Base-by-base conservation (phyloP, 208 protist genomes). In the Leishmania tarentolae region DNA sequence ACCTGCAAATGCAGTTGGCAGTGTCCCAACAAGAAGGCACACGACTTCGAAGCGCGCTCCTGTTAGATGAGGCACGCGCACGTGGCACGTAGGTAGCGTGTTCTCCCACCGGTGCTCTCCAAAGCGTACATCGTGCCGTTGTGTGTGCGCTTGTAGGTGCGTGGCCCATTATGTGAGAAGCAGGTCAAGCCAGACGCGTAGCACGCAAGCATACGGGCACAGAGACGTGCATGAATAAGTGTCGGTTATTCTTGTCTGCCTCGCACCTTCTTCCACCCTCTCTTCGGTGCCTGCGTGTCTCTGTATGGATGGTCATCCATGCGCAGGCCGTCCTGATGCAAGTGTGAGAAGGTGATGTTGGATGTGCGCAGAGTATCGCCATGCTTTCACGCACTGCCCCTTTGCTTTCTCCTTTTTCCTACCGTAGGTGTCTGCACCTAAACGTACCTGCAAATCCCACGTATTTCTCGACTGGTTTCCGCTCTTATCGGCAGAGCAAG, bases 1-100 rank as follows among this genome's bases (percentile, higher is more conserved):
- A 83, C 47, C 76, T 92, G 52, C 86, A 84, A 75, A 79, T 89
- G 78, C 85, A 87, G 81, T 28, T 92, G 76, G 73, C 78, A 0
- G 57, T 75, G 47, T 65, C 86, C 31, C 84, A 87, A 35, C 73
- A 81, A 35, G 87, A 90, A 24, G 50, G 69, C 0, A 50, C 71
- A 1, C 72, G 73, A 50, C 37, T 90, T 81, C 84, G 87, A 9
- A 85, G 89, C n/a, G 83, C 81, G 47, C n/a, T 92, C 2, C 35
- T 88, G 28, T 1, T 47, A 0, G 42, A 9, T 50, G 68, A 50
- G n/a, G 17, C 42, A 72, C 2, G 37, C 68, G 37, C 68, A 72
- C 42, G 42, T 72, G 68, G 35, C 5, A 3, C 19, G 11, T 42
- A 52, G 42, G 42, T 35, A 50, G 42, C 68, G 7, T 24, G 21